A percentile compares a stretch with the other conserved stretches of the same genome.
phyloP scores from a whole-genome alignment of 1,139 yeast species.

The Pichia sp. region DNA sequence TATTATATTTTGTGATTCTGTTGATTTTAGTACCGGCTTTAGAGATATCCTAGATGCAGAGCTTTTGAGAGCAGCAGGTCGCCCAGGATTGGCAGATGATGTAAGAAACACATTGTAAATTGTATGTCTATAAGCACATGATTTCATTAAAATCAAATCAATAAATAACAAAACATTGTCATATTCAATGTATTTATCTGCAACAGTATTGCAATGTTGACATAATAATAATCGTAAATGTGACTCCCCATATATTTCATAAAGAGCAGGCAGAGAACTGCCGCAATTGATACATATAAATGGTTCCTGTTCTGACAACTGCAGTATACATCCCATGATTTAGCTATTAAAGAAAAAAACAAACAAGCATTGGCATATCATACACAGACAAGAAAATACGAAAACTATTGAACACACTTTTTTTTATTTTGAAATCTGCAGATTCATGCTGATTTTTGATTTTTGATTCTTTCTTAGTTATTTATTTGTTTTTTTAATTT shows the following conservation, averaged over 20 bases:
- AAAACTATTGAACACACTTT: not conserved
- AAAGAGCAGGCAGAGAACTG: conserved; percentile 56
- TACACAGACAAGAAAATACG: not conserved
- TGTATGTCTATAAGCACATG: conserved; percentile 85
- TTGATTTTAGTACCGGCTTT: not conserved
- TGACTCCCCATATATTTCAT: conserved; percentile 65
- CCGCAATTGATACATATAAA: conserved; percentile 80
- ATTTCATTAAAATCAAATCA: conserved; percentile 74
- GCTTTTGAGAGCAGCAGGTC: not conserved
- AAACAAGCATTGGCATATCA: not conserved
- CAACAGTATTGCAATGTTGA: conserved; percentile 60
- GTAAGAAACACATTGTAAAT: conserved; percentile 50
- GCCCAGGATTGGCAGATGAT: not conserved
- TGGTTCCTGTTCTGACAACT: not conserved
- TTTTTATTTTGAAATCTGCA: not conserved
- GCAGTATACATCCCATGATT: not conserved
- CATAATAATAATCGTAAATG: conserved; percentile 82
- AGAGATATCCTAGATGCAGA: not conserved
- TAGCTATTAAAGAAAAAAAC: not conserved
- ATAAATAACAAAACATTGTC: conserved; percentile 80
- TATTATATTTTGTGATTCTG: not conserved
- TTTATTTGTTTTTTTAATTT: not conserved
- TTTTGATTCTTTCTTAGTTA: not conserved
- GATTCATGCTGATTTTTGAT: not conserved
- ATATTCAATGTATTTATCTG: conserved; percentile 88